A percentile compares a stretch with the other conserved stretches of the same genome.
Evolutionary conservation across 441 rosid species (phyloP).

Genomic region (Pelargonium myrrhifolium): DNA sequence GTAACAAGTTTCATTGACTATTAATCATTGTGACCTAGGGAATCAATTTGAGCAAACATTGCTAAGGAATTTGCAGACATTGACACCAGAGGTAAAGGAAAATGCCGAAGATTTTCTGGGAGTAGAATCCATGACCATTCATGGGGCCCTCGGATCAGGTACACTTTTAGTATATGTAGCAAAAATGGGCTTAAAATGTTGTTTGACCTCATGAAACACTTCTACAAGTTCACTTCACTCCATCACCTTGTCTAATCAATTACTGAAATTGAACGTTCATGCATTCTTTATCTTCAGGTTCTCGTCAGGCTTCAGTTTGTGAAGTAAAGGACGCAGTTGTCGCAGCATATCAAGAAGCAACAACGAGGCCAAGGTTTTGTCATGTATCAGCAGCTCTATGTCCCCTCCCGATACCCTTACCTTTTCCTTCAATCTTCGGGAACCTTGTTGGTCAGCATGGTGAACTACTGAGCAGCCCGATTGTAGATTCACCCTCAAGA

Average conservation of each 20-base stretch:
- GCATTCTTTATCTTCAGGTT: too few relatives aligned
- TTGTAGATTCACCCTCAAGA: conserved; percentile 30
- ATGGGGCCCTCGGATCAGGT: conserved; percentile 62
- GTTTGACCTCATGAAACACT: too few relatives aligned
- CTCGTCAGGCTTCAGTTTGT: conserved; percentile 39
- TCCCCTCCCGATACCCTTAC: conserved; percentile 87
- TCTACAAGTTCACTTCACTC: background rate
- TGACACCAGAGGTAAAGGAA: conserved; percentile 60
- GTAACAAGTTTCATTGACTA: conserved; percentile 11
- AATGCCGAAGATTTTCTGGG: conserved; percentile 54
- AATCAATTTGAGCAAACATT: conserved; percentile 37
- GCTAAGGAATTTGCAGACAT: conserved; percentile 40
- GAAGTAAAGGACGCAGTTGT: conserved; percentile 55
- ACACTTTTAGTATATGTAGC: conserved; percentile 14
- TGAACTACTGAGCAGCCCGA: conserved; percentile 56
- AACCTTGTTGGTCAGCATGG: conserved; percentile 56
- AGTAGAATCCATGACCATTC: conserved; percentile 54
- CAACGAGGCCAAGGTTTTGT: conserved; percentile 49
- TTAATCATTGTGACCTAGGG: conserved; percentile 27
- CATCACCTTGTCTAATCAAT: background rate
- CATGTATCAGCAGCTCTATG: conserved; percentile 51
- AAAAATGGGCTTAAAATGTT: too few relatives aligned
- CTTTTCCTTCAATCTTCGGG: conserved; percentile 82
- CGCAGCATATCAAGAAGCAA: conserved; percentile 33
- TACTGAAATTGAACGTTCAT: too few relatives aligned